Base-by-base conservation (phyloP, 768 basidiomycete species). In the Xerocomellus intermedius region DNA sequence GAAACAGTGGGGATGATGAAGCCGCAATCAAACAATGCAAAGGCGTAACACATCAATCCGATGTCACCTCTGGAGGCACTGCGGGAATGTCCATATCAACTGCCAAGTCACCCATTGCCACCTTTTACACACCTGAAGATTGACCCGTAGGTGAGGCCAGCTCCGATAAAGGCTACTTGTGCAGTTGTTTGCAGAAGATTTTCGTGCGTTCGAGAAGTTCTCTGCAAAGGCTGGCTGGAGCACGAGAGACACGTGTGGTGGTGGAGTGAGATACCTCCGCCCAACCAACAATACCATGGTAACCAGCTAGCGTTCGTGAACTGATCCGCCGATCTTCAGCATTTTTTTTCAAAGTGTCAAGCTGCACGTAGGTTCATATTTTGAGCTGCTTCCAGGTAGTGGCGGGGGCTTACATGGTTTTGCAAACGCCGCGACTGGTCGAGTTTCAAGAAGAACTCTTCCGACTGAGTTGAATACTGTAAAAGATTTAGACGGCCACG, bases 21-120 rank as follows among this genome's bases (percentile, higher is more conserved):
- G 26, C 67, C 67, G 14, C 52, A 54, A 47, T 52, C 58, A 54
- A 69, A 69, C 47, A 69, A 63, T 37, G 64, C 67, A 60, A 69
- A 69, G 19, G 56, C 60, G 50, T 64, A 67, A 48, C 59, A 64
- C 41, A 42, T 42, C 22, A 42, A 42, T 42, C 41, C 41, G n/a
- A 66, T 50, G 48, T 67, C 47, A 42, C 67, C 64, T 48, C 67
- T 54, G 5, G 55, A 55, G 24, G 64, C 52, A 32, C 64, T 36
- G 21, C 10, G 22, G 22, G 13, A 36, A 36, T 30, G 6, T 33
- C 12, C 3, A 13, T 17, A 33, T 46, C 44, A 32, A 32, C 44
- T n/a, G 9, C 44, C 17, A 10, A 19, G 28, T 21, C n/a, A 33
- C 22, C 42, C 24, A 22, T 48, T 13, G 2, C 46, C 22, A 36